Evolutionary conservation across 441 rosid genomes (phyloP).

Genomic region (Gossypium aridum): DNA sequence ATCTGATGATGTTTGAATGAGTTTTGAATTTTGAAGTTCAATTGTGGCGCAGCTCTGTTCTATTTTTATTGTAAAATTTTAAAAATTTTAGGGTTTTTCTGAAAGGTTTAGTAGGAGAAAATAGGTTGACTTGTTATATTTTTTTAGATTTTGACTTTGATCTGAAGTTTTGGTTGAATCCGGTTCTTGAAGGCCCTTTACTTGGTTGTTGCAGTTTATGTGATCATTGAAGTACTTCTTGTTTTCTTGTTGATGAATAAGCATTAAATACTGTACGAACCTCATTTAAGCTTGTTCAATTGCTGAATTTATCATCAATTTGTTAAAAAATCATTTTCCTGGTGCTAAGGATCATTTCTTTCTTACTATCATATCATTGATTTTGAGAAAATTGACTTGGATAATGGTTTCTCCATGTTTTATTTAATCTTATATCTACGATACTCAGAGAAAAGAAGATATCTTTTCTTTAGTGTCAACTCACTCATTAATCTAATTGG

Average conservation of each 20-base stretch:
- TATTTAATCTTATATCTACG: neutral
- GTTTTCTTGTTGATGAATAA: neutral
- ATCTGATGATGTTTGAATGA: neutral
- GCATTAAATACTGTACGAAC: neutral
- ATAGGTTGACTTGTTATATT: neutral
- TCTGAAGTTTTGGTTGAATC: neutral
- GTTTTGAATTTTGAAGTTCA: conserved; percentile 6
- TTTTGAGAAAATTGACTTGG: neutral
- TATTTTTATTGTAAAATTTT: neutral
- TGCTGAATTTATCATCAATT: neutral
- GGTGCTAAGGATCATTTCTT: neutral
- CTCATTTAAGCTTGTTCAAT: neutral
- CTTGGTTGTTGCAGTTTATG: neutral
- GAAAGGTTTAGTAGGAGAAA: neutral
- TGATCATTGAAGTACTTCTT: neutral
- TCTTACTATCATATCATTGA: neutral
- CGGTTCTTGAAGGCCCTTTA: neutral
- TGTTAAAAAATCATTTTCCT: neutral
- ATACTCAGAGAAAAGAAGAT: neutral
- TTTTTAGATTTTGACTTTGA: neutral
- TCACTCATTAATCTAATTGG: neutral
- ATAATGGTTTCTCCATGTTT: neutral
- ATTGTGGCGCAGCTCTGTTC: neutral
- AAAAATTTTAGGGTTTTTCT: neutral
- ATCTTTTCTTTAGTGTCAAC: neutral